Percentiles rank a stretch among this genome's conserved stretches.
Evolutionary conservation across 257 asterid species (phyloP).

Genomic region (Solanum virginianum): DNA sequence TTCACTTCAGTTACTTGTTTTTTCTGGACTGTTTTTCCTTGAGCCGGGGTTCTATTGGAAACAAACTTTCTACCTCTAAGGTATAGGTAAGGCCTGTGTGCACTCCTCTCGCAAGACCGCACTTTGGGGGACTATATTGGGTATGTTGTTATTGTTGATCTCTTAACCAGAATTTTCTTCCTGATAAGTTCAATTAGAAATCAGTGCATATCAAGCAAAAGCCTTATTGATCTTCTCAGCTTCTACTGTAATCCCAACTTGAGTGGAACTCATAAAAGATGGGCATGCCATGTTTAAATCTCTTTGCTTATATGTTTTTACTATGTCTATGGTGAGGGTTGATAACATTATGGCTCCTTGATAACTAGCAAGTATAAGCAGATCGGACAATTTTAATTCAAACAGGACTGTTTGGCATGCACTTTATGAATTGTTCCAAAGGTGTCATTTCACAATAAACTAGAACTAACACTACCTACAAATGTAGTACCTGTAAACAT

Average conservation of each 20-base stretch:
- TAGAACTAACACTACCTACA: not conserved
- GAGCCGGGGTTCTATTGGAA: no score
- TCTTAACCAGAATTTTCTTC: not conserved
- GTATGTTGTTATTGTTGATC: no score
- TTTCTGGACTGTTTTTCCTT: no score
- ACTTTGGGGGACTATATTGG: no score
- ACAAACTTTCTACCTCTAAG: no score
- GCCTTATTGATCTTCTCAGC: not conserved
- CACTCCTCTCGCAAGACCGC: no score
- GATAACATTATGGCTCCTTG: not conserved
- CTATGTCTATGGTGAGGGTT: not conserved
- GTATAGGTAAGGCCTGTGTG: no score
- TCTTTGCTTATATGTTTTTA: not conserved
- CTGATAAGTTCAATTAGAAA: not conserved
- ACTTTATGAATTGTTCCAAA: not conserved
- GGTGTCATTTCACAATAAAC: not conserved
- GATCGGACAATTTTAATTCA: not conserved
- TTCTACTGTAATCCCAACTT: not conserved
- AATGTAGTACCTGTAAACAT: not conserved
- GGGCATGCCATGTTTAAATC: not conserved
- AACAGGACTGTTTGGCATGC: not conserved
- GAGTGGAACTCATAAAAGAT: not conserved
- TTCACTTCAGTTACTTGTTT: no score
- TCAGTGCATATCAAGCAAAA: not conserved
- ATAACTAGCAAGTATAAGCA: not conserved